phyloP scores from a whole-genome alignment of 352 stramenopile genomes.

The Peronosclerospora sorghi region DNA sequence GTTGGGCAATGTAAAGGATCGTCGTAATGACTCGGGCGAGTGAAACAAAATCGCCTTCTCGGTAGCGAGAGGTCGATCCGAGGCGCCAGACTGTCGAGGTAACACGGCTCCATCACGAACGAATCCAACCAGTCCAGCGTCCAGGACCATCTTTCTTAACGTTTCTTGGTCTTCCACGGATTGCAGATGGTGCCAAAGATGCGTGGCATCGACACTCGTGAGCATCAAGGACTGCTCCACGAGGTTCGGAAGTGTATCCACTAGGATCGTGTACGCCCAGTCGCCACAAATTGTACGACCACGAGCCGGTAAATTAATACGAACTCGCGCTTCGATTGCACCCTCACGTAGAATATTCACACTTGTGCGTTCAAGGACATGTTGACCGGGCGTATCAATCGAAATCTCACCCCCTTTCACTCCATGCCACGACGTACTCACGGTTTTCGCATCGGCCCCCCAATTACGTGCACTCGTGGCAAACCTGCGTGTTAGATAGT shows the following conservation, averaged over 20 bases:
- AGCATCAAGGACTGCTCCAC: constrained; percentile 75
- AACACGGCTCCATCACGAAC: constrained; percentile 89
- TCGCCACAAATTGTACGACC: constrained; percentile 90
- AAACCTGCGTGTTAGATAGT: constrained; percentile 87
- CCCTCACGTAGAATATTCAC: constrained; percentile 71
- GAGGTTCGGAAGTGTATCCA: constrained; percentile 80
- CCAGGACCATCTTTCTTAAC: constrained; percentile 76
- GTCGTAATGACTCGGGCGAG: constrained; percentile 70
- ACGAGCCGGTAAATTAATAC: constrained; percentile 90
- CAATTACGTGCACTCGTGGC: constrained; percentile 38
- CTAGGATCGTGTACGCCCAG: constrained; percentile 88
- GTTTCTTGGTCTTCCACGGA: constrained; percentile 90
- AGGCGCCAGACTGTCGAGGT: constrained; percentile 68
- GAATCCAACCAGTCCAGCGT: constrained; percentile 84
- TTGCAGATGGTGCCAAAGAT: constrained; percentile 81
- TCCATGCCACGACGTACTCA: constrained; percentile 70
- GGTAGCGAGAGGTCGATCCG: constrained; percentile 34
- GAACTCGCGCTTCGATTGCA: constrained; percentile 88
- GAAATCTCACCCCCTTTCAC: constrained; percentile 91
- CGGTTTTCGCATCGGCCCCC: constrained; percentile 53
- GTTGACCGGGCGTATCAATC: constrained; percentile 88
- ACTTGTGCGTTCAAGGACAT: constrained; percentile 90
- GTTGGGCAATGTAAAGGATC: constrained; percentile 86
- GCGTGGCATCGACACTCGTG: constrained; percentile 43
- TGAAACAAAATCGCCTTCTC: constrained; percentile 67